phyloP scores from a whole-genome alignment of 2,329 filamentous ascomycete species.

The Fusarium ambrosium region DNA sequence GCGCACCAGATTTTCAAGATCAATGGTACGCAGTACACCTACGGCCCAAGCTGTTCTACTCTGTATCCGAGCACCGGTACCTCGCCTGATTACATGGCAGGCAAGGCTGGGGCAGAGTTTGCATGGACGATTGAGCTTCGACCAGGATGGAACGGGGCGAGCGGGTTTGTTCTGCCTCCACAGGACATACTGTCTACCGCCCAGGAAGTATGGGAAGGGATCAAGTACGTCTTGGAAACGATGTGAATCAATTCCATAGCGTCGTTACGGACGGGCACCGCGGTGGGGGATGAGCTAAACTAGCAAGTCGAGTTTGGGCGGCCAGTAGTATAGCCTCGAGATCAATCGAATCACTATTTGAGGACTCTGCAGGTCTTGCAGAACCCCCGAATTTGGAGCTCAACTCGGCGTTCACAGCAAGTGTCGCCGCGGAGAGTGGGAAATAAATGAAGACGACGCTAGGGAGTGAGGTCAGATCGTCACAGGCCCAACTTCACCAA shows the following conservation, averaged over 20 bases:
- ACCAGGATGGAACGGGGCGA: constrained; percentile 45
- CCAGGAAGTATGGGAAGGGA: constrained; percentile 32
- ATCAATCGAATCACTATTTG: background rate
- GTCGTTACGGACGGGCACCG: background rate
- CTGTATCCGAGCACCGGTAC: constrained; percentile 68
- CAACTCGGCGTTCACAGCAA: background rate
- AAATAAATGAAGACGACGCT: background rate
- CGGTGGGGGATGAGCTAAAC: background rate
- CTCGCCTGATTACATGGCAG: constrained; percentile 60
- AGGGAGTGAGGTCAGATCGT: background rate
- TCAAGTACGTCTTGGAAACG: constrained; percentile 19
- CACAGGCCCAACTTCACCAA: background rate
- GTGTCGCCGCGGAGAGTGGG: background rate
- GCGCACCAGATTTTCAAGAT: constrained; percentile 12
- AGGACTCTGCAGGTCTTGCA: too few species aligned
- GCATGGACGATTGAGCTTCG: constrained; percentile 57
- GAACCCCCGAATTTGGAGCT: fast-evolving
- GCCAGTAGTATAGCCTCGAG: background rate
- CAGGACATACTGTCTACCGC: constrained; percentile 55
- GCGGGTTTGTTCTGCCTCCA: constrained; percentile 59
- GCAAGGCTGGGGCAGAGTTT: constrained; percentile 57
- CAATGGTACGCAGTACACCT: constrained; percentile 32
- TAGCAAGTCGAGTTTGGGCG: background rate
- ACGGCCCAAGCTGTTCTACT: constrained; percentile 68
- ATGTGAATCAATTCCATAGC: background rate